Conservation (phyloP, 2,329 filamentous ascomycete species). For the Sarocladium oryzae region DNA sequence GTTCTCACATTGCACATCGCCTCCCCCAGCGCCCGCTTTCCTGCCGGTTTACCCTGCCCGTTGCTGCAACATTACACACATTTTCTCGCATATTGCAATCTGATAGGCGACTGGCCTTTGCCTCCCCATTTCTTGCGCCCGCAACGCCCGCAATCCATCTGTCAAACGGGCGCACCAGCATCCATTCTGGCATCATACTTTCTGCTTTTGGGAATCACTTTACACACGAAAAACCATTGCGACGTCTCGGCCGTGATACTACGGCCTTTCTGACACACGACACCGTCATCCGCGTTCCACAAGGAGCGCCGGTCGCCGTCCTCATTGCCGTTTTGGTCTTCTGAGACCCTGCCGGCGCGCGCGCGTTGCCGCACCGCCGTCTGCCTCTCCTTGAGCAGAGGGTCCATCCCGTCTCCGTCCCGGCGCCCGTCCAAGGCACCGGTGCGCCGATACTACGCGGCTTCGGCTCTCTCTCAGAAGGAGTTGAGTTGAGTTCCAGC, state of each 20-base stretch:
- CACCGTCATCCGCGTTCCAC: constrained; percentile 5
- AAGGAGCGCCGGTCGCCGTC: constrained; percentile 6
- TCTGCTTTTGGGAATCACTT: constrained; percentile 12
- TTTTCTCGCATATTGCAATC: constrained; percentile 12
- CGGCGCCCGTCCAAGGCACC: background rate
- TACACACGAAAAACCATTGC: constrained; percentile 14
- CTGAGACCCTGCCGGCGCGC: constrained; percentile 8
- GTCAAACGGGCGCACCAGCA: constrained; percentile 26
- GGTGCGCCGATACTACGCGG: background rate
- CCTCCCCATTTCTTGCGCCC: constrained; percentile 28
- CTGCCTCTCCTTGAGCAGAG: background rate
- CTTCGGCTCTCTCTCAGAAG: background rate
- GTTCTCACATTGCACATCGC: background rate
- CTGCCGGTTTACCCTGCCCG: constrained; percentile 2
- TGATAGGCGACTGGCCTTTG: constrained; percentile 21
- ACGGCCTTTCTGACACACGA: constrained; percentile 6
- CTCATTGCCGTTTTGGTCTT: constrained; percentile 10
- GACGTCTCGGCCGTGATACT: background rate
- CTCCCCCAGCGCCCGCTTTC: background rate
- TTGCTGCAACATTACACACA: constrained; percentile 3
- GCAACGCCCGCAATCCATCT: constrained; percentile 28
- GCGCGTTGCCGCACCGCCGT: constrained; percentile 7
- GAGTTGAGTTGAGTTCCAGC: background rate
- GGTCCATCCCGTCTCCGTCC: background rate
- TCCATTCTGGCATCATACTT: constrained; percentile 17